A percentile compares a stretch with the other conserved stretches of the same genome.
Evolutionary conservation across 352 stramenopile species (phyloP).

Genomic region (Phytophthora megakarya): DNA sequence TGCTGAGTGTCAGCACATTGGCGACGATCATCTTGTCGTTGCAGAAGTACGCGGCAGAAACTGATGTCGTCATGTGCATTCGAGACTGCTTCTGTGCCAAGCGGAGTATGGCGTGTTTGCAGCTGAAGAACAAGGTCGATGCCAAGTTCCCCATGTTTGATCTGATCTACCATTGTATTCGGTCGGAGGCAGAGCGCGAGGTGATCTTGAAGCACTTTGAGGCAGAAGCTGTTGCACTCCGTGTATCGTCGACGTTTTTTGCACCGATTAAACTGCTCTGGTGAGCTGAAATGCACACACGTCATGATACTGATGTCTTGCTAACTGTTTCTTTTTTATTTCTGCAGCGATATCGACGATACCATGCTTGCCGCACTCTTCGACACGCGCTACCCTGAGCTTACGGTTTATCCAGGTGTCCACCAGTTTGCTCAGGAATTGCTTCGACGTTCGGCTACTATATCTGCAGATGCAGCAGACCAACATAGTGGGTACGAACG

Average conservation of each 20-base stretch:
- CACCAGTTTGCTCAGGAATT: slow-evolving; percentile 85
- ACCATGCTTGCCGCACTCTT: slow-evolving; percentile 80
- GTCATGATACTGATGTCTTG: neutral
- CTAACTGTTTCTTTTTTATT: neutral
- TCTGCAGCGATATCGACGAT: slow-evolving; percentile 78
- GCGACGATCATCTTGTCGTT: slow-evolving; percentile 60
- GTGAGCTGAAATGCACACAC: slow-evolving; percentile 26
- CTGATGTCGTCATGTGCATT: slow-evolving; percentile 59
- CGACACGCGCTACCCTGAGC: slow-evolving; percentile 77
- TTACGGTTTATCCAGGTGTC: slow-evolving; percentile 83
- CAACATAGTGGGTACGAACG: slow-evolving; percentile 31
- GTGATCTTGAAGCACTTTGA: slow-evolving; percentile 72
- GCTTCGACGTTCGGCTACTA: slow-evolving; percentile 41
- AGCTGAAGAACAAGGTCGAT: slow-evolving; percentile 76
- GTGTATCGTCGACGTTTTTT: slow-evolving; percentile 38
- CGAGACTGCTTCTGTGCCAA: slow-evolving; percentile 60
- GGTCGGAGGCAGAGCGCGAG: slow-evolving; percentile 46
- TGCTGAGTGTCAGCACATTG: slow-evolving; percentile 44
- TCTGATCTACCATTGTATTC: slow-evolving; percentile 70
- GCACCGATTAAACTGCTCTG: slow-evolving; percentile 72
- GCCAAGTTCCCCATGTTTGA: slow-evolving; percentile 69
- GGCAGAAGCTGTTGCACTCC: slow-evolving; percentile 44
- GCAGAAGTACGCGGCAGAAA: slow-evolving; percentile 55
- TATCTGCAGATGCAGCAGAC: slow-evolving; percentile 26
- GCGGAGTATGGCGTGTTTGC: slow-evolving; percentile 45